phyloP scores from a whole-genome alignment of 2,329 filamentous ascomycete genomes.

The Teratosphaeria zuluensis region DNA sequence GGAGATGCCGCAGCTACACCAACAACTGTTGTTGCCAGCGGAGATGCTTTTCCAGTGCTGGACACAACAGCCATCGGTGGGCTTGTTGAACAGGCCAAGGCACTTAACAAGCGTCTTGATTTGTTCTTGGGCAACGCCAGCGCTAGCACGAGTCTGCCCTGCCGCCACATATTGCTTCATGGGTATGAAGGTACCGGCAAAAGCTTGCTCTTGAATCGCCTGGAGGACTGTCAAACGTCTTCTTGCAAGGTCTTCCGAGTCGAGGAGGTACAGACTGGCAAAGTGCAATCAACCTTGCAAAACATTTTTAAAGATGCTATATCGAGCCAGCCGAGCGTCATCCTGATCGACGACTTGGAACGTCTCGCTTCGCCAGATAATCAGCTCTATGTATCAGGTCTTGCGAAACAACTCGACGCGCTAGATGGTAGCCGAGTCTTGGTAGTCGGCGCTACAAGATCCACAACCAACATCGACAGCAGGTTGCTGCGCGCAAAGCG shows the following conservation, averaged over 20 bases:
- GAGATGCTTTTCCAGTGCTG: slow-evolving; percentile 4
- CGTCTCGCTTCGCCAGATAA: slow-evolving; percentile 51
- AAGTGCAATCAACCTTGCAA: slow-evolving; percentile 45
- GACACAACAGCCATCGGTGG: slow-evolving; percentile 53
- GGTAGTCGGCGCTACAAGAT: slow-evolving; percentile 66
- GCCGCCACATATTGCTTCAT: slow-evolving; percentile 59
- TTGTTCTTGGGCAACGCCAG: slow-evolving; percentile 13
- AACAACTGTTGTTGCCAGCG: not conserved
- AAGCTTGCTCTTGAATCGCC: slow-evolving; percentile 58
- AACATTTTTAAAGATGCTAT: slow-evolving; percentile 61
- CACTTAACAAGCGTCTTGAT: slow-evolving; percentile 57
- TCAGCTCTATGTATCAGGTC: slow-evolving; percentile 31
- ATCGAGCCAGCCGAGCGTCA: slow-evolving; percentile 60
- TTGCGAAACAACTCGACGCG: slow-evolving; percentile 47
- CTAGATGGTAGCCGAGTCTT: slow-evolving; percentile 51
- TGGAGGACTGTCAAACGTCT: slow-evolving; percentile 45
- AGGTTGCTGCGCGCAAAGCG: slow-evolving; percentile 54
- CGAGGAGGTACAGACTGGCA: slow-evolving; percentile 33
- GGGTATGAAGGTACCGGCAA: slow-evolving; percentile 82
- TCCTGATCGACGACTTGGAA: slow-evolving; percentile 72
- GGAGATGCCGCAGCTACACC: not conserved
- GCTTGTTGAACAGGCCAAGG: slow-evolving; percentile 51
- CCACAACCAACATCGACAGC: slow-evolving; percentile 57
- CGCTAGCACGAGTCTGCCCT: not conserved
- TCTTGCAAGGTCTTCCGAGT: slow-evolving; percentile 58